A percentile compares a stretch with the other conserved stretches of the same genome.
These are phyloP conservation scores for Daldinia eschscholtzii DNA, from an alignment of 2,329 filamentous ascomycete genomes.

Conservation along the genomic window DNA sequence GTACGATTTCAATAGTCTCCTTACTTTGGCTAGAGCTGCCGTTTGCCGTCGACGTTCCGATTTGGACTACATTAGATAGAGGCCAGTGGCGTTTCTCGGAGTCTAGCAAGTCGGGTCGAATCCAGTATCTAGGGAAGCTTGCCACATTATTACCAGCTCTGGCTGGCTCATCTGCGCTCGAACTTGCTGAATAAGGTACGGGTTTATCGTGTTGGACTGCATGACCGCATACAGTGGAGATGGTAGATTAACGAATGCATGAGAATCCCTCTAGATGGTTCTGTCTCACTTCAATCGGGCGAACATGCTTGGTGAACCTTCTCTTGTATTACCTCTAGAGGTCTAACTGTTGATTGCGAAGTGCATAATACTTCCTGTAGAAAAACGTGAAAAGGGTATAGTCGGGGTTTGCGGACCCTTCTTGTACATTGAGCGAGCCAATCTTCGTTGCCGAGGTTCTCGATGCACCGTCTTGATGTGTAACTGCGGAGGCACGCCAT, in stretches of 20 bases:
- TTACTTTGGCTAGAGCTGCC: conserved; percentile 46
- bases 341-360: conserved; percentile 46
- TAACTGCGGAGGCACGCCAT: conserved; percentile 44
- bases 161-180: conserved; percentile 43
- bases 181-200: conserved; percentile 46
- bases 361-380: conserved; percentile 47
- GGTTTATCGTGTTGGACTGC: conserved; percentile 48
- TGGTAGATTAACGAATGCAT: conserved; percentile 50
- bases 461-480: conserved; percentile 44
- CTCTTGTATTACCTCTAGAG: conserved; percentile 46
- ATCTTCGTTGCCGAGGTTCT: conserved; percentile 42
- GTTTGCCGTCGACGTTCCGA: conserved; percentile 47
- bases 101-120: conserved; percentile 47
- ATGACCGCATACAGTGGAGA: conserved; percentile 46
- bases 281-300: conserved; percentile 51
- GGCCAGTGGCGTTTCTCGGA: conserved; percentile 46
- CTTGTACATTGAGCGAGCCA: conserved; percentile 41
- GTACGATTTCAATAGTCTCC: conserved; percentile 42
- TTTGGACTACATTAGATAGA: conserved; percentile 41
- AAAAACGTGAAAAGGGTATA: conserved; percentile 46
- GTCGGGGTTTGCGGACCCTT: conserved; percentile 42
- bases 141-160: conserved; percentile 45
- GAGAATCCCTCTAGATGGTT: conserved; percentile 46
- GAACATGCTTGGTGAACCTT: conserved; percentile 45
- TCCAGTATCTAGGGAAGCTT: conserved; percentile 44